phyloP scores from a whole-genome alignment of 352 stramenopile genomes.

The Aphanomyces stellatus region DNA sequence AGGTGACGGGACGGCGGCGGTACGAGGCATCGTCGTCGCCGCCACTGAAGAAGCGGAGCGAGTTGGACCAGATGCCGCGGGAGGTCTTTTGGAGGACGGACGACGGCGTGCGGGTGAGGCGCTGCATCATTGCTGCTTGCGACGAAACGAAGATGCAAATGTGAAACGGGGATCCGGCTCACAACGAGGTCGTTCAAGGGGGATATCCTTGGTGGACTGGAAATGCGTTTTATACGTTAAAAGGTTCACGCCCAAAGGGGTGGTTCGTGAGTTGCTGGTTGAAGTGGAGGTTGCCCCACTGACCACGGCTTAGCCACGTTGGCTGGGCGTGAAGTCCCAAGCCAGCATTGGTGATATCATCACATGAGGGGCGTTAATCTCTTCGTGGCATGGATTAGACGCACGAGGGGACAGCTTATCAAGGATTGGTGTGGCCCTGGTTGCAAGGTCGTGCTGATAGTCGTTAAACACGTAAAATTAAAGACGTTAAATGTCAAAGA shows the following conservation, averaged over 20 bases:
- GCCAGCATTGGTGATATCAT: background rate
- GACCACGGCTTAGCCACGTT: too few relatives aligned
- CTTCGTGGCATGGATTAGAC: too few relatives aligned
- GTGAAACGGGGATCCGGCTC: too few relatives aligned
- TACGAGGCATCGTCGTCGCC: background rate
- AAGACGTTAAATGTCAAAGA: too few relatives aligned
- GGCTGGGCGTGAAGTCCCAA: background rate
- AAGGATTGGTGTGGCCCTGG: too few relatives aligned
- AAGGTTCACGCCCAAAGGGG: background rate
- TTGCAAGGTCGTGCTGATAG: too few relatives aligned
- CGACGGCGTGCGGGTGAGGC: background rate
- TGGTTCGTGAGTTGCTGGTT: background rate
- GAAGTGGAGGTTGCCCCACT: too few relatives aligned
- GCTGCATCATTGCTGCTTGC: background rate
- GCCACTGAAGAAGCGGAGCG: background rate
- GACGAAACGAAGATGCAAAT: too few relatives aligned
- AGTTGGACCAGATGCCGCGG: background rate
- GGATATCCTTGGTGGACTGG: background rate
- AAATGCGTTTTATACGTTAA: too few relatives aligned
- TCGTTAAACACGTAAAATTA: too few relatives aligned
- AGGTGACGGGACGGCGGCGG: slow-evolving; percentile 53
- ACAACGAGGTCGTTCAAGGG: too few relatives aligned
- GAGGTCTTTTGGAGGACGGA: background rate
- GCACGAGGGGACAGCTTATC: too few relatives aligned
- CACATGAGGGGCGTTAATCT: background rate